These are phyloP conservation scores for Delonix regia DNA, from an alignment of 306 rosid species.

Conservation along the genomic window DNA sequence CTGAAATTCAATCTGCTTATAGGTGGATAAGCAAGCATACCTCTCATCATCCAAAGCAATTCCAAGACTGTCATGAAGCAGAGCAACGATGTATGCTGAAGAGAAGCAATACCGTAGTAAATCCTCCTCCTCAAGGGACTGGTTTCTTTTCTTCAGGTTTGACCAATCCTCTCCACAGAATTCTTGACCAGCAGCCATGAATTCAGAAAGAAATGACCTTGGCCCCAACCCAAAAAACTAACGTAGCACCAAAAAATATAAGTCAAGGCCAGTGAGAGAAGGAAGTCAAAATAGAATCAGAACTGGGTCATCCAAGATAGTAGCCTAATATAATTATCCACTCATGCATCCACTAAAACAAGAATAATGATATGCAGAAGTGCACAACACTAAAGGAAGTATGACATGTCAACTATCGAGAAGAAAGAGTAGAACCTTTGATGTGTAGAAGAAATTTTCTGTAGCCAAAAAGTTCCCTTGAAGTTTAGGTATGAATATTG, in stretches of 20 bases:
- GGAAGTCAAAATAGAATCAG: constrained; percentile 19
- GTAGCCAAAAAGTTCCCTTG: constrained; percentile 90
- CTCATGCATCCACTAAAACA: constrained; percentile 33
- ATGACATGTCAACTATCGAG: constrained; percentile 21
- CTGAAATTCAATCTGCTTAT: constrained; percentile 7
- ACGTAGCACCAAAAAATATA: constrained; percentile 19
- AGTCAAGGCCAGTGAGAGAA: constrained; percentile 4
- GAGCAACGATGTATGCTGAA: constrained; percentile 85
- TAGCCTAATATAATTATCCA: neutral
- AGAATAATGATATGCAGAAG: neutral
- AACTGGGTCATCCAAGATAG: constrained; percentile 19
- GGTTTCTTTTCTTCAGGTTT: constrained; percentile 57
- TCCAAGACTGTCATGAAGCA: constrained; percentile 95
- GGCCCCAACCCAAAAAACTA: constrained; percentile 81
- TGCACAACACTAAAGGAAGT: constrained; percentile 29
- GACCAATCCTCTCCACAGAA: constrained; percentile 88
- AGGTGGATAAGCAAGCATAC: constrained; percentile 45
- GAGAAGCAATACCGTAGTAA: constrained; percentile 87
- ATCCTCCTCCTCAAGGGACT: constrained; percentile 63
- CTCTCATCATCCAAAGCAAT: constrained; percentile 80
- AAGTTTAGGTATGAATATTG: constrained; percentile 81
- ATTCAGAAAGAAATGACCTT: constrained; percentile 70
- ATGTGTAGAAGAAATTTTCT: constrained; percentile 89
- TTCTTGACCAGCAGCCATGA: constrained; percentile 77
- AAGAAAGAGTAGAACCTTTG: constrained; percentile 61